Evolutionary conservation across 805 yeast genomes (phyloP), one percentile per base, ranked within the genome.

Genomic region (Schwanniomyces sp.): DNA sequence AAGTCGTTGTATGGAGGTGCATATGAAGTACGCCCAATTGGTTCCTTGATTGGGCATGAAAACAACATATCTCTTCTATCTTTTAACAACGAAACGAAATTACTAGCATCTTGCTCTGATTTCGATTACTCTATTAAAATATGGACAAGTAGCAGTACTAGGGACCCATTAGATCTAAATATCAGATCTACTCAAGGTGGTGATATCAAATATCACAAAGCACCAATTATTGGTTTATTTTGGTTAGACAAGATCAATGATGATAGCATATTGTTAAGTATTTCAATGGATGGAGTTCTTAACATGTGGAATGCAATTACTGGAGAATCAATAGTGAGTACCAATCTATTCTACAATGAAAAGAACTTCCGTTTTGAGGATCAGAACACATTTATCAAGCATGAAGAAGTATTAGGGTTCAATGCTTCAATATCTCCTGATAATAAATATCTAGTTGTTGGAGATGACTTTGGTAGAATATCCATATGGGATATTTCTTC

Each of bases 71-170:
- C 87, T 12, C 66, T 67, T 5, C 68, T 91, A 4, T 62, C 69
- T 27, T 88, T 85, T 60, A 82, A 85, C 56, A 50, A 59, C 5
- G 62, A 64, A 2, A 69, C 75, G 12, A 81, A 80, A 53, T 63
- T 85, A 27, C 69, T 91, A 36, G 82, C 90, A 3, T 82, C 91
- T 2, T 84, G 88, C 7, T 83, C 95, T 1, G 96, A 88, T 59
- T 55, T 44, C 21, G 97, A 91, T 61, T 77, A 80, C 47, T 71
- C 79, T 0, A 75, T 91, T 7, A 79, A 88, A 54, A 71, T 90
- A 17, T 91, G 96, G 96, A 80, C 76, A 57, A 86, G 90, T 32
- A 76, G 77, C 25, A 78, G 82, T 28, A 67, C 79, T 21, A 80
- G 79, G 49, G 76, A 81, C 26, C 66, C 76, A 30, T 76, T 66